Conservation (phyloP, 805 yeast genomes). For the Ogataea siamensis region DNA sequence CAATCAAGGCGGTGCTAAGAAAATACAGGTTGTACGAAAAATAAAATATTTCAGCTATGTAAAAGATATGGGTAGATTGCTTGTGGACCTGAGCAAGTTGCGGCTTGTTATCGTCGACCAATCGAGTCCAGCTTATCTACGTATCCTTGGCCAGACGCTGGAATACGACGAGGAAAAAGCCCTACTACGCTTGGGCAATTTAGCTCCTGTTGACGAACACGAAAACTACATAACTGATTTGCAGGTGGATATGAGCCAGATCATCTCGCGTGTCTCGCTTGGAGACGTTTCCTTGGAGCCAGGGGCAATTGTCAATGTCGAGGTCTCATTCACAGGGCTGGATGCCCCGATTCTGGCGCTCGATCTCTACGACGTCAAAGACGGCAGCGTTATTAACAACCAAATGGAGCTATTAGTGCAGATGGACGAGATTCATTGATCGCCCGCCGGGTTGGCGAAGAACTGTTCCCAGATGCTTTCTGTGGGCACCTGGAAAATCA, state of each 20-base stretch:
- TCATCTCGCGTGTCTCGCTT: constrained; percentile 9
- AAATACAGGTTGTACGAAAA: constrained; percentile 6
- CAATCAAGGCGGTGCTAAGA: constrained; percentile 9
- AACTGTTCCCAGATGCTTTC: constrained; percentile 72
- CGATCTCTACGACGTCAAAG: constrained; percentile 23
- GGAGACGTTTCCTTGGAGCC: constrained; percentile 11
- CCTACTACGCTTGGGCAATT: constrained; percentile 13
- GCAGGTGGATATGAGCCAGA: constrained; percentile 13
- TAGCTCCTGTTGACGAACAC: constrained; percentile 10
- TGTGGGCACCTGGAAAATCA: constrained; percentile 60
- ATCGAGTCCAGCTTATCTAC: constrained; percentile 15
- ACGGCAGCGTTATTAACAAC: constrained; percentile 17
- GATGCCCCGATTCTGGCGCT: constrained; percentile 15
- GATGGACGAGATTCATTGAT: constrained; percentile 16
- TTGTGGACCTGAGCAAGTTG: constrained; percentile 19
- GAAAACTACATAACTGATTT: constrained; percentile 3
- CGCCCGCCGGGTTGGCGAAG: constrained; percentile 36
- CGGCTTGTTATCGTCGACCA: constrained; percentile 9
- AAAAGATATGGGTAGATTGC: constrained; percentile 23
- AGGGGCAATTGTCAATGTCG: constrained; percentile 28
- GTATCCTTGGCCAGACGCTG: constrained; percentile 25
- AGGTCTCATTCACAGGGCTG: constrained; percentile 19
- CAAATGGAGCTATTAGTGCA: constrained; percentile 15
- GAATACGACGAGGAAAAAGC: constrained; percentile 22
- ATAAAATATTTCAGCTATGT: constrained; percentile 4